Base-by-base conservation (phyloP, 176 grass and related monocot genomes). In the Carex pumila region DNA sequence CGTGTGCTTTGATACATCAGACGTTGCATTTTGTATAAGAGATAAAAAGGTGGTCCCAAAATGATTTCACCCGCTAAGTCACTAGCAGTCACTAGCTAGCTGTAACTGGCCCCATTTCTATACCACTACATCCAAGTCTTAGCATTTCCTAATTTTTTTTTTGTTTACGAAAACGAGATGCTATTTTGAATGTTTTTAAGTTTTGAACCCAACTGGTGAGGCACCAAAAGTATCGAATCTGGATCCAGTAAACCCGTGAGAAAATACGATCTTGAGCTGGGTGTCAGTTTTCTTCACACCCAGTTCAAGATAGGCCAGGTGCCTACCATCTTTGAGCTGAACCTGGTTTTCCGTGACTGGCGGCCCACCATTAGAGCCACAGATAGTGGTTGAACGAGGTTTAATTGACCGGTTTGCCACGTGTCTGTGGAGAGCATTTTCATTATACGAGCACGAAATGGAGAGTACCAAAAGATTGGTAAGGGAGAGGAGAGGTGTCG, bases 181-280 rank as follows among this genome's bases (percentile, higher is more conserved):
- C 17, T 71, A 47, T 21, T 66, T 13, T 34, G 12, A 74, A 22
- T 45, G 30, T 25, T 12, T 30, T n/a, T n/a, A 7, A 68, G 4
- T 37, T 71, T 71, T 11, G 36, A 47, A 71, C 34, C 79, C 37
- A 59, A 97, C 94, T 69, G 88, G 84, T n/a, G 94, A 92, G 30
- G 91, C 88, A 41, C 89, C 88, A 1, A 90, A 86, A 10, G 77
- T 67, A 85, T 99, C 91, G 83, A 89, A 73, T 85, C 91, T 86
- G 83, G 91, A 50, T 68, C 96, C 89, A 84, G 80, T 81, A 88
- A 99, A 95, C 54, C 96, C 96, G 49, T 95, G 96, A 21, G 90
- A 95, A 78, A 90, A 94, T 18, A 99, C 90, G 59, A 99, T 92
- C 89, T 95, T 99, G 72, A 94, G 81, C 60, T 81, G 68, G 15